These are phyloP conservation scores for Serendipita sp. DNA, from an alignment of 768 basidiomycete genomes.

Conservation along the genomic window DNA sequence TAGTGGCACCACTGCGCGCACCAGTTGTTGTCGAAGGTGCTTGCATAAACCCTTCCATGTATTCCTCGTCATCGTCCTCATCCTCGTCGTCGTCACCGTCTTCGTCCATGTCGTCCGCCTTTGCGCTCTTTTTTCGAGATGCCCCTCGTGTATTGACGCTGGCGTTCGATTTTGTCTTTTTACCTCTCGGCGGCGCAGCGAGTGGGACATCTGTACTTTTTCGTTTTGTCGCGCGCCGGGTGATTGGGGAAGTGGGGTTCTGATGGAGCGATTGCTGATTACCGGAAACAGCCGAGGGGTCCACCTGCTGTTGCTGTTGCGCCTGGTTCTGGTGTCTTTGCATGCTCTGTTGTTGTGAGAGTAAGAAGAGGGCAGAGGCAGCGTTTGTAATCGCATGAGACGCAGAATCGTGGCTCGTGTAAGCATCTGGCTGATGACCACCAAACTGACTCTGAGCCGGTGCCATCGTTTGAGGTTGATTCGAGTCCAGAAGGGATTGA, in stretches of 20 bases:
- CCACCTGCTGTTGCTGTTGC: slow-evolving; percentile 18
- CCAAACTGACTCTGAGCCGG: slow-evolving; percentile 8
- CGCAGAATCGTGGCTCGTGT: slow-evolving; percentile 21
- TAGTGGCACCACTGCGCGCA: slow-evolving; percentile 15
- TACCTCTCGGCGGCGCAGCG: slow-evolving; percentile 17
- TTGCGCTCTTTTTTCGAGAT: slow-evolving; percentile 11
- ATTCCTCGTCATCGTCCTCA: slow-evolving; percentile 11
- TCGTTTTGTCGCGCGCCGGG: slow-evolving; percentile 53
- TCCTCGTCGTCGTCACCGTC: slow-evolving; percentile 21
- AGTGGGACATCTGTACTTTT: slow-evolving; percentile 37
- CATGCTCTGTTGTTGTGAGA: slow-evolving; percentile 88
- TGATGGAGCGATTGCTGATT: background rate
- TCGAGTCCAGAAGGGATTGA: slow-evolving; percentile 8
- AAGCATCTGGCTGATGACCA: slow-evolving; percentile 8
- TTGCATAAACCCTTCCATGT: background rate
- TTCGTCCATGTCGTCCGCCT: slow-evolving; percentile 20
- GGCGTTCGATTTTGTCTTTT: slow-evolving; percentile 22
- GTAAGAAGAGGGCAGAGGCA: slow-evolving; percentile 84
- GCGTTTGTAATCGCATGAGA: slow-evolving; percentile 51
- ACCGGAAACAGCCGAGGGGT: slow-evolving; percentile 9
- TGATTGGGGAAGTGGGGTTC: slow-evolving; percentile 17
- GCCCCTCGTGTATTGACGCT: slow-evolving; percentile 6
- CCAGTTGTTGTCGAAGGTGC: slow-evolving; percentile 4
- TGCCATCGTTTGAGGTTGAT: slow-evolving; percentile 12
- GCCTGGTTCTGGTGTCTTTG: slow-evolving; percentile 61